Evolutionary conservation across 2,329 filamentous ascomycete species (phyloP), one percentile per base, ranked within the genome.

Genomic region (Escovopsis sp.): DNA sequence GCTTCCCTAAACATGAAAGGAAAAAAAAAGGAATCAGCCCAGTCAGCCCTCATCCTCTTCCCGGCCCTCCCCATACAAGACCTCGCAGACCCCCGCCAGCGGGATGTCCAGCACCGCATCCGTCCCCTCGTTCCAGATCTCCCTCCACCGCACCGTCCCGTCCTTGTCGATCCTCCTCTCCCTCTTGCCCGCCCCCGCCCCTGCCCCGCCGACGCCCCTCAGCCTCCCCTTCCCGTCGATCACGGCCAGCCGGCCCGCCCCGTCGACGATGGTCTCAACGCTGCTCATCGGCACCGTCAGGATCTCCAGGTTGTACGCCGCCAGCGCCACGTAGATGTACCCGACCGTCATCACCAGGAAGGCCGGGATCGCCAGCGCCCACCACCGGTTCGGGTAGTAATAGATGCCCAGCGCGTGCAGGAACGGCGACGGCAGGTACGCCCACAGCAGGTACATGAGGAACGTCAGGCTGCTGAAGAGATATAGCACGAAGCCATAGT

Each of bases 21-120:
- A n/a, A 15, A 15, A 15, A 15, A 15, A 15, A 15, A 15, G 15
- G 15, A 15, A 15, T 23, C 23, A 30, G 23, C 8, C 23, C 6
- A 12, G 15, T 38, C 30, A 42, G 1, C 11, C 37, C 11, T 36
- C 39, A 1, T 55, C 51, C 3, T 55, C 53, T 12, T 59, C 60
- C 45, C 51, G 64, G 48, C 54, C 65, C 59, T 75, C 73, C 0
- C 86, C 88, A 61, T 96, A 98, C 19, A 98, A 59, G 32, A 98
- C 79, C 65, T 98, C 88, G 57, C 89, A 96, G 2, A 96, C 89
- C 1, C 89, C 91, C 9, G 87, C 88, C 50, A 96, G 74, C 7
- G 91, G 91, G 39, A 98, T 81, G 64, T 98, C 91, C 84, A 98
- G 84, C 7, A 96, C 91, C 1, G 87, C 91, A 68, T 98, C 91